Evolutionary conservation across 164 flowering plant genomes (phyloP), one percentile per base, ranked within the genome.

Genomic region (Magnolia sinica): DNA sequence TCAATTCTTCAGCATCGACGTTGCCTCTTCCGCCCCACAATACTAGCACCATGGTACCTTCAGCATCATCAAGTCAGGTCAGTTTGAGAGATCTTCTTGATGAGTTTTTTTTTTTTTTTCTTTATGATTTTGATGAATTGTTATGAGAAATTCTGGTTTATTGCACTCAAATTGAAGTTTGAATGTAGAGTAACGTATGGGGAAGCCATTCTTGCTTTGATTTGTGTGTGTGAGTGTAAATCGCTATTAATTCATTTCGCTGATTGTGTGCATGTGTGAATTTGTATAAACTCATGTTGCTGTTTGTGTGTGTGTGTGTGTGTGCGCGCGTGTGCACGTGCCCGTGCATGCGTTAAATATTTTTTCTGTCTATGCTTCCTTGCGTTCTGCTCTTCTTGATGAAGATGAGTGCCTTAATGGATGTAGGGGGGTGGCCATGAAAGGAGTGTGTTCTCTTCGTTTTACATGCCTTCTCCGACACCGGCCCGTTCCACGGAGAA

Each of bases 341-440:
- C 6, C 6, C 45, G 7, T 37, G 45, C 45, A 5, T 37, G 4
- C 45, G 3, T 45, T 19, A n/a, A 8, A 50, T 20, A 45, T 70
- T 49, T 49, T 70, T 24, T 70, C 7, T 10, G 45, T 7, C 27
- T 16, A 49, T 50, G 55, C n/a, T 19, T 19, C 52, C 23, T n/a
- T 70, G 14, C 23, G 8, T 68, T 14, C 5, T 68, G 29, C n/a
- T 70, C 7, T 70, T 70, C 23, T 8, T 70, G 55, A 70, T 45
- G 23, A 19, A 13, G 73, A 70, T 70, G 73, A 50, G 18, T 55
- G 11, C 61, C 61, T 70, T 70, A n/a, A 24, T 75, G 71, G 72
- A 18, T 87, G 82, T 82, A 92, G 97, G 91, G 79, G 10, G 82
- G 76, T 79, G 84, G 79, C n/a, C 78, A 73, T 51, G 92, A 86